Conservation (phyloP, 768 basidiomycete species). For the Calocybe cyanea region DNA sequence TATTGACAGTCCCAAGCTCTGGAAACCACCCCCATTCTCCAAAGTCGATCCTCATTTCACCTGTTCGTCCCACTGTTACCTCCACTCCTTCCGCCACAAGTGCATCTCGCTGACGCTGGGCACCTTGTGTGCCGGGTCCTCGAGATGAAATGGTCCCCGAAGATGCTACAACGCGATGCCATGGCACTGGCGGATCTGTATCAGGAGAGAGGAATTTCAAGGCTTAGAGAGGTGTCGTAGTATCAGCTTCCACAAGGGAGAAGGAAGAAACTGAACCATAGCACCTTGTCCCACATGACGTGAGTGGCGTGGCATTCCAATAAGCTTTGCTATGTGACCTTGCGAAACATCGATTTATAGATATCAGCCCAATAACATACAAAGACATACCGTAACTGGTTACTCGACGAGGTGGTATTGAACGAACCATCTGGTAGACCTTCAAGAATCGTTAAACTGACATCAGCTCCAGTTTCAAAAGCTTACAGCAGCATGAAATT, state of each 20-base stretch:
- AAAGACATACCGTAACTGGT: slow-evolving; percentile 67
- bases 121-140: slow-evolving; percentile 79
- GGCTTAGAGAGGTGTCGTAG: slow-evolving; percentile 40
- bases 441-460: slow-evolving; percentile 21
- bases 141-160: slow-evolving; percentile 77
- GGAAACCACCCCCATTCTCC: slow-evolving; percentile 69
- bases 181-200: slow-evolving; percentile 66
- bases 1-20: slow-evolving; percentile 14
- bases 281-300: slow-evolving; percentile 82
- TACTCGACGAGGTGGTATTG: slow-evolving; percentile 63
- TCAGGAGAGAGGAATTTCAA: slow-evolving; percentile 67
- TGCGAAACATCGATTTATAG: not conserved
- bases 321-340: slow-evolving; percentile 79
- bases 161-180: slow-evolving; percentile 74
- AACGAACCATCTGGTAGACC: slow-evolving; percentile 72
- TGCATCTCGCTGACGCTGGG: slow-evolving; percentile 68
- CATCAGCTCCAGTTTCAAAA: no score
- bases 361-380: not conserved
- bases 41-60: slow-evolving; percentile 58
- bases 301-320: slow-evolving; percentile 76
- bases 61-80: slow-evolving; percentile 53
- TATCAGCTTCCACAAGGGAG: not conserved
- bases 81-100: slow-evolving; percentile 82
- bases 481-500: slow-evolving; percentile 58
- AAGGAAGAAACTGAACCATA: slow-evolving; percentile 5